phyloP scores from a whole-genome alignment of 345 rosid species.

The Acer saccharum region DNA sequence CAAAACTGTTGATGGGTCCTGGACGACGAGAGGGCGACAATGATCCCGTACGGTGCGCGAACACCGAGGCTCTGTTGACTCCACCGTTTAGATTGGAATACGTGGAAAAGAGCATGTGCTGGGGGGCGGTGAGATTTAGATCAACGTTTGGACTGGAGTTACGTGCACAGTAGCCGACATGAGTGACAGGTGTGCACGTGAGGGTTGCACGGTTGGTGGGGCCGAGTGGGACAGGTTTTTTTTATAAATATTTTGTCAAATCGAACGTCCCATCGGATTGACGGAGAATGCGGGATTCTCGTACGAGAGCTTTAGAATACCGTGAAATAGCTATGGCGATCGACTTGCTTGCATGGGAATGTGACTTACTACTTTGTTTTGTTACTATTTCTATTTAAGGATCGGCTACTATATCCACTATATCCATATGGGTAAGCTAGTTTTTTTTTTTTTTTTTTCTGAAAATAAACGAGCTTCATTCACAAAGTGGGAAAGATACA shows the following conservation, averaged over 20 bases:
- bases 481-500: too few relatives aligned
- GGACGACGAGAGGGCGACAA: slow-evolving; percentile 20
- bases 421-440: too few relatives aligned
- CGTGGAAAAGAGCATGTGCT: slow-evolving; percentile 21
- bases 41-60: slow-evolving; percentile 25
- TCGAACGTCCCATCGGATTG: slow-evolving; percentile 31
- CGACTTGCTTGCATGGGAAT: too few relatives aligned
- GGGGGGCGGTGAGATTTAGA: neutral
- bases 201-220: slow-evolving; percentile 22
- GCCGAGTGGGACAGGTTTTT: neutral
- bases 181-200: slow-evolving; percentile 40
- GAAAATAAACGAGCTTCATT: too few relatives aligned
- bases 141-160: neutral
- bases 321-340: neutral
- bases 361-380: too few relatives aligned
- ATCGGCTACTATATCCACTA: too few relatives aligned
- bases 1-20: neutral
- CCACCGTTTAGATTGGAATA: neutral
- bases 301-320: slow-evolving; percentile 7
- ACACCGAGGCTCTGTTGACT: neutral
- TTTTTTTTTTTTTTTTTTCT: too few relatives aligned
- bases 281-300: slow-evolving; percentile 37
- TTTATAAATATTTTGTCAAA: slow-evolving; percentile 8
- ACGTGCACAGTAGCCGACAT: slow-evolving; percentile 41
- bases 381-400: too few relatives aligned